Evolutionary conservation across 2,329 filamentous ascomycete genomes (phyloP).

Genomic region (Blumeria graminis): DNA sequence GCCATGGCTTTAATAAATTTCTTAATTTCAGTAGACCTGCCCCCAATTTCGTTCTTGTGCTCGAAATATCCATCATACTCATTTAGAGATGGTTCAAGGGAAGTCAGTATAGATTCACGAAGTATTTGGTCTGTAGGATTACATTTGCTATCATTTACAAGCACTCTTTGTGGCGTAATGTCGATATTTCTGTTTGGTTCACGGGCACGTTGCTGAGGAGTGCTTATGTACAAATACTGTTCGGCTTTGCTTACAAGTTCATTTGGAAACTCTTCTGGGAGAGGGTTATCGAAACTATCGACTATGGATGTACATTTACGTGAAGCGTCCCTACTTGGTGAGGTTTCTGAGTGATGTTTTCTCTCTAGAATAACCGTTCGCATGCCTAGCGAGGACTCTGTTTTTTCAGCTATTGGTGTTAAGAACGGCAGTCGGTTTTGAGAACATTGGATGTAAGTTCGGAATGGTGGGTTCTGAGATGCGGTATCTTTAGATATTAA

Average conservation of each 20-base stretch:
- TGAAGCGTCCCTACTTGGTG: constrained; percentile 35
- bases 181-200: constrained; percentile 13
- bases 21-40: constrained; percentile 51
- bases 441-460: constrained; percentile 54
- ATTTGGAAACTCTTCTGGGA: background rate
- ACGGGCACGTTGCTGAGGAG: background rate
- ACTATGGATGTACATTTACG: background rate
- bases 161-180: constrained; percentile 34
- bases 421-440: constrained; percentile 92
- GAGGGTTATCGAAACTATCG: background rate
- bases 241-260: constrained; percentile 11
- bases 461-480: constrained; percentile 39
- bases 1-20: constrained; percentile 44
- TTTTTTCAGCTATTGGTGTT: constrained; percentile 94
- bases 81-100: constrained; percentile 46
- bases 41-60: constrained; percentile 36
- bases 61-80: constrained; percentile 64
- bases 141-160: constrained; percentile 63
- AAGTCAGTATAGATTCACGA: constrained; percentile 48
- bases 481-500: too few relatives aligned
- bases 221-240: constrained; percentile 20
- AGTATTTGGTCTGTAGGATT: constrained; percentile 69
- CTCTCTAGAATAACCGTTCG: constrained; percentile 27
- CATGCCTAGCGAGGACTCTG: constrained; percentile 61
- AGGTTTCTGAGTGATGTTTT: constrained; percentile 37